phyloP scores from a whole-genome alignment of 345 rosid genomes.

The Microcos paniculata region DNA sequence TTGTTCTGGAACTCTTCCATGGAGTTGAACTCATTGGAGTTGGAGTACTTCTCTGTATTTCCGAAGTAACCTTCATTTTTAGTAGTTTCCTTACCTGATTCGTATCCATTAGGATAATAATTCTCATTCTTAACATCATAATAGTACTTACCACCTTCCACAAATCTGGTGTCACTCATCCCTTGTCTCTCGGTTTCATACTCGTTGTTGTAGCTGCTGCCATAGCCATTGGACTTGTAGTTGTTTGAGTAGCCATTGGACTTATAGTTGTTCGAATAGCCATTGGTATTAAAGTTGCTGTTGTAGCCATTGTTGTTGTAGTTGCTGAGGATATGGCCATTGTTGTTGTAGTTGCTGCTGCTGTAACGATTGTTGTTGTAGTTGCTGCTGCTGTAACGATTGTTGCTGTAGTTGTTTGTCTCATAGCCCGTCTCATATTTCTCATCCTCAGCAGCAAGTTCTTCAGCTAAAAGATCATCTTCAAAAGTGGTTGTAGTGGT shows the following conservation, averaged over 20 bases:
- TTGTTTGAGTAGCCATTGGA: conserved; percentile 11
- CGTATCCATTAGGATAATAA: conserved; percentile 5
- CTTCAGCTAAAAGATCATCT: conserved; percentile 21
- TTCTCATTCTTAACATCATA: conserved; percentile 29
- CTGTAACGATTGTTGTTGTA: background rate
- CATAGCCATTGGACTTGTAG: conserved; percentile 13
- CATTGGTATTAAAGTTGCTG: conserved; percentile 24
- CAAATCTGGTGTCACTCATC: conserved; percentile 49
- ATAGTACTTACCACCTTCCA: conserved; percentile 39
- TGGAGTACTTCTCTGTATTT: conserved; percentile 14
- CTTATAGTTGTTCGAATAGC: background rate
- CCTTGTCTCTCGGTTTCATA: conserved; percentile 34
- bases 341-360: conserved; percentile 30
- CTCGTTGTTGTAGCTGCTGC: conserved; percentile 20
- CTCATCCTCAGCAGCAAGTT: conserved; percentile 21
- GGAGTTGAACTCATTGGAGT: conserved; percentile 17
- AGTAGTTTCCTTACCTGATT: background rate
- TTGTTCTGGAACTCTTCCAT: conserved; percentile 15
- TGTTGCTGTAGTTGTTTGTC: conserved; percentile 22
- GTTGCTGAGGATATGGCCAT: conserved; percentile 7
- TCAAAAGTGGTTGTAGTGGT: conserved; percentile 18
- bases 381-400: conserved; percentile 9
- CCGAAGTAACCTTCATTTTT: conserved; percentile 15
- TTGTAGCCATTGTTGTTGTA: background rate
- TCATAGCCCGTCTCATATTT: conserved; percentile 18